These are phyloP conservation scores for Chlorella sp. DNA, from an alignment of 139 green algal genomes.

Conservation along the genomic window DNA sequence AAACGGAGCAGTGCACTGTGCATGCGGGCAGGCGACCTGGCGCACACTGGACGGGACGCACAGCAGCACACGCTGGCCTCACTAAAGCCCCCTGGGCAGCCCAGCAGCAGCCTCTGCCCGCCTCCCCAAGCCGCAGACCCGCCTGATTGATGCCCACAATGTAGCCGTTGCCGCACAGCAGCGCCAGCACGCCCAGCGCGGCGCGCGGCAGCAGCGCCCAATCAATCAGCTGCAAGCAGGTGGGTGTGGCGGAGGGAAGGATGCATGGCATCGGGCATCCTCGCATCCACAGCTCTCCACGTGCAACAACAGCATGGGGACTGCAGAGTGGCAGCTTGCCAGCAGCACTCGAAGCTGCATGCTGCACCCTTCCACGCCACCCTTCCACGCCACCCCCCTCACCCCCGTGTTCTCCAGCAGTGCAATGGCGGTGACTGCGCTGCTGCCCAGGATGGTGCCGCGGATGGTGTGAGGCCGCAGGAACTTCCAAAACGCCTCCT, in stretches of 20 bases:
- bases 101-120: no score
- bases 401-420: slow-evolving; percentile 76
- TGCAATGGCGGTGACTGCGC: slow-evolving; percentile 75
- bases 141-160: slow-evolving; percentile 99
- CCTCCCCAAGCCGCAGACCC: no score
- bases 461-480: slow-evolving; percentile 97
- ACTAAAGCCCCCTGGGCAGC: no score
- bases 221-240: slow-evolving; percentile 72
- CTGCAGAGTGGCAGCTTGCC: no score
- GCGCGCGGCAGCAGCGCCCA: slow-evolving; percentile 91
- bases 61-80: no score
- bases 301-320: no score
- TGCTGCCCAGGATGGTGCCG: slow-evolving; percentile 88
- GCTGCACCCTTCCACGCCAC: no score
- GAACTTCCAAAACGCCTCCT: slow-evolving; percentile 98
- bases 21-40: no score
- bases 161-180: slow-evolving; percentile 98
- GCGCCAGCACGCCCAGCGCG: slow-evolving; percentile 85
- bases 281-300: no score
- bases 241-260: background rate
- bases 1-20: no score
- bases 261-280: background rate
- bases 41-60: no score
- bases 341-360: no score
- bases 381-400: background rate